Evolutionary conservation across 148 eudicot genomes (phyloP), one percentile per base, ranked within the genome.

Genomic region (Camellia sinensis): DNA sequence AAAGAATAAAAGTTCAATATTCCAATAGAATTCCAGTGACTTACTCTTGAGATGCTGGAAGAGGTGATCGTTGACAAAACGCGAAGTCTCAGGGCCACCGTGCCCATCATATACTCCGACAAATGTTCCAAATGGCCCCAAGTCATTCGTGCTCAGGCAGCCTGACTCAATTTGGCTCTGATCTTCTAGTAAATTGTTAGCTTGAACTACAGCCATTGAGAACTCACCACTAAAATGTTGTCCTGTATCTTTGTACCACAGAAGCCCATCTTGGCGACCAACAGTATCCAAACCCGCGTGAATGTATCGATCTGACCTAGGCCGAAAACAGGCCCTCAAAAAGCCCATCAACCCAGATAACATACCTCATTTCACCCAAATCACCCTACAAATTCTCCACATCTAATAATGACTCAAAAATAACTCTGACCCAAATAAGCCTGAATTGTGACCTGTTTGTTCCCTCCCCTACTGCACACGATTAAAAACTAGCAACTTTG

Each of bases 331-430:
- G 90, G 98, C 91, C 92, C 88, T 88, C 77, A 94, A 74, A 80
- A 92, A 85, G 87, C 87, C 91, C 93, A 94, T 93, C 22, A 93
- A 89, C 83, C 84, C 90, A 59, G 96, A 88, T 66, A 92, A 81
- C 98, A 93, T 93, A 75, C 94, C 94, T 93, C 98, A 93, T 93
- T 82, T 90, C 98, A 88, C 79, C 96, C 91, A 87, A 87, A 90
- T 83, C 68, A 75, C 86, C 87, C 89, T 83, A 89, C 85, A 83
- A 82, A 79, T 74, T 77, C 83, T 85, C 87, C 85, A 86, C 90
- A 90, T 89, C 85, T 85, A 87, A 65, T 60, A 76, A 72, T 63
- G 70, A 60, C 76, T 13, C 73, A 44, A 76, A 40, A 54, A n/a
- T 50, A 76, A 61, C 80, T 54, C 18, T 72, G 54, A 29, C 78